A percentile compares a stretch with the other conserved stretches of the same genome.
Evolutionary conservation across 768 basidiomycete species (phyloP).

Genomic region (Suillus plorans): DNA sequence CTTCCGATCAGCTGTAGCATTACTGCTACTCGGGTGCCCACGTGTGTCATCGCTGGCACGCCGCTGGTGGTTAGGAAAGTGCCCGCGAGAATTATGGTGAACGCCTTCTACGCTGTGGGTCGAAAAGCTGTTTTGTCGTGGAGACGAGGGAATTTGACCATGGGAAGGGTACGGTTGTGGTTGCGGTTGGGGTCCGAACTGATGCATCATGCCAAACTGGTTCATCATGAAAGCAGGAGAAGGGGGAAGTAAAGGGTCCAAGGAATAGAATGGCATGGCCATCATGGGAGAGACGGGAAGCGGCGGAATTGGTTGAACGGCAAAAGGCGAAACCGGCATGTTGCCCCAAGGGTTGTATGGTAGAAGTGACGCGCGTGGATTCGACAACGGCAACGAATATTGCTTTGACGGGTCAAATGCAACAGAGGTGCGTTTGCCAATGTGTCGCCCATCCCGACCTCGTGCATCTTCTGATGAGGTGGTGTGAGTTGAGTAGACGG

Average conservation of each 20-base stretch:
- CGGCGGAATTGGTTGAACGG: slow-evolving; percentile 37
- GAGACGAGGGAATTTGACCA: slow-evolving; percentile 29
- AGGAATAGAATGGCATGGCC: slow-evolving; percentile 43
- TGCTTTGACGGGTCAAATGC: slow-evolving; percentile 35
- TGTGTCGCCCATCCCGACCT: slow-evolving; percentile 35
- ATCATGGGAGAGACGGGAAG: slow-evolving; percentile 34
- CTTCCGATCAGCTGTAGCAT: slow-evolving; percentile 15
- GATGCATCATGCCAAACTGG: slow-evolving; percentile 51
- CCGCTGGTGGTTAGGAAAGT: slow-evolving; percentile 21
- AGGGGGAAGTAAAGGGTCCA: slow-evolving; percentile 72
- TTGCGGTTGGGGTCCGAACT: slow-evolving; percentile 44
- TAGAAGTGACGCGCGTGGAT: slow-evolving; percentile 23
- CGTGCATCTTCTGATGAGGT: slow-evolving; percentile 60
- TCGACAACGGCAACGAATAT: slow-evolving; percentile 17
- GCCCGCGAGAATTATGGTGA: slow-evolving; percentile 17
- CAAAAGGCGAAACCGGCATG: slow-evolving; percentile 12
- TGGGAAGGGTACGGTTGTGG: slow-evolving; percentile 26
- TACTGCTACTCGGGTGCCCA: slow-evolving; percentile 10
- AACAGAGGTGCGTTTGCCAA: slow-evolving; percentile 42
- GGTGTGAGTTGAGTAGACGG: slow-evolving; percentile 51
- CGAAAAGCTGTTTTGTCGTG: slow-evolving; percentile 20
- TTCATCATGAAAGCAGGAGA: slow-evolving; percentile 76
- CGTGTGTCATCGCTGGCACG: slow-evolving; percentile 32
- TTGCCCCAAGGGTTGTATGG: slow-evolving; percentile 28
- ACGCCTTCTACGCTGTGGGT: slow-evolving; percentile 27